Evolutionary conservation across 2,329 filamentous ascomycete species (phyloP).

Genomic region (Pseudogymnoascus sp.): DNA sequence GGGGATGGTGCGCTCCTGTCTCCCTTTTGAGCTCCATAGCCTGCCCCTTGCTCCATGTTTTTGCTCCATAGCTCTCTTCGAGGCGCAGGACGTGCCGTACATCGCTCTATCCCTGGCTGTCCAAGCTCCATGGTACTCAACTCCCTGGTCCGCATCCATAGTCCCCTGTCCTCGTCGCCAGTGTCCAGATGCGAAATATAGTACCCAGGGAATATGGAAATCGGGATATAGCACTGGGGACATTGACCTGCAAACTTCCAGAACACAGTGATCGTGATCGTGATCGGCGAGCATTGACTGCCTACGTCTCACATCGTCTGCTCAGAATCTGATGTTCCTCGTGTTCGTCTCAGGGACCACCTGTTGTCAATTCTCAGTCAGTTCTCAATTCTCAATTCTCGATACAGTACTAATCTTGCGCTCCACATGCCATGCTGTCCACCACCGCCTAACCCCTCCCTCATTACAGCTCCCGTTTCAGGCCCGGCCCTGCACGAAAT

Average conservation of each 20-base stretch:
- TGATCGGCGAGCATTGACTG: background rate
- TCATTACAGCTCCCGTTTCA: constrained; percentile 7
- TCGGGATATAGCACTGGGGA: background rate
- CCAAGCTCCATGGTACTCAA: constrained; percentile 3
- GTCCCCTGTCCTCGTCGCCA: background rate
- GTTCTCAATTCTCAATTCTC: background rate
- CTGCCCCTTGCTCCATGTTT: constrained; percentile 1
- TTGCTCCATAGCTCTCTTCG: background rate
- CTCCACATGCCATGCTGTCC: background rate
- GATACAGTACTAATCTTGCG: background rate
- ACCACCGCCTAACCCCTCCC: background rate
- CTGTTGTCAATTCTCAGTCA: background rate
- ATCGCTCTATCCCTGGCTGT: constrained; percentile 3
- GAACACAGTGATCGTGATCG: background rate
- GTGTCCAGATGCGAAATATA: background rate
- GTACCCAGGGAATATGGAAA: background rate
- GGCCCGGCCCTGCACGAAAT: background rate
- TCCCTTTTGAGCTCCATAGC: constrained; percentile 1
- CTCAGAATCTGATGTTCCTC: background rate
- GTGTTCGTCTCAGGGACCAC: background rate
- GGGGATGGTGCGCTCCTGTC: background rate
- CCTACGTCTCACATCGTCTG: background rate
- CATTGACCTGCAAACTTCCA: background rate
- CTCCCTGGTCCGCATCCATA: background rate
- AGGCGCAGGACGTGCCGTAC: background rate